These are phyloP conservation scores for Trametes maxima DNA, from an alignment of 768 basidiomycete genomes.

Conservation along the genomic window DNA sequence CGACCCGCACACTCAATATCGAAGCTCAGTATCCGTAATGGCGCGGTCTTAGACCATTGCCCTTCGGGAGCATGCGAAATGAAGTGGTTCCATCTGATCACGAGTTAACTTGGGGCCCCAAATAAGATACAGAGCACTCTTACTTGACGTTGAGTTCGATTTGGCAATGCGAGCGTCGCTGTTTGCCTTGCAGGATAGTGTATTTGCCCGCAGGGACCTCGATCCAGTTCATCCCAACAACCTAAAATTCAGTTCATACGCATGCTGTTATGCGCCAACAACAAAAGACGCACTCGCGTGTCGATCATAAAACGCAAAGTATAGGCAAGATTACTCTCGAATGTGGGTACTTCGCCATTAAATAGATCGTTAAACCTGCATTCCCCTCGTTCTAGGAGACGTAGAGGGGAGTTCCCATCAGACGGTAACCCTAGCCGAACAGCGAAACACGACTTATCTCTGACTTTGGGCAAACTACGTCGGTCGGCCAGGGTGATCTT, in stretches of 20 bases:
- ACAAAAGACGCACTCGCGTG: constrained; percentile 61
- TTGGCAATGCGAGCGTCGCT: constrained; percentile 82
- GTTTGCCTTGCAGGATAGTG: constrained; percentile 52
- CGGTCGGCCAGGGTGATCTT: constrained; percentile 79
- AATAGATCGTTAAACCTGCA: constrained; percentile 51
- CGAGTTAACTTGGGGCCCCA: neutral
- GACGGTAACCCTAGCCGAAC: neutral
- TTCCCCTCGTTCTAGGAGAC: constrained; percentile 58
- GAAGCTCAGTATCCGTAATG: constrained; percentile 91
- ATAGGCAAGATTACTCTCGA: constrained; percentile 93
- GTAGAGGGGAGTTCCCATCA: constrained; percentile 30
- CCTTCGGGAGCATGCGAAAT: constrained; percentile 92
- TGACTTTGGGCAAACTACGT: constrained; percentile 78
- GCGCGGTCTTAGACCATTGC: constrained; percentile 89
- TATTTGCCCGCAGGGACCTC: constrained; percentile 88
- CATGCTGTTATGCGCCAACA: neutral
- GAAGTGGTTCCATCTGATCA: constrained; percentile 74
- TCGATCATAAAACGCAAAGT: constrained; percentile 98
- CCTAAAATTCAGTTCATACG: constrained; percentile 44
- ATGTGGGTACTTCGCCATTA: constrained; percentile 61
- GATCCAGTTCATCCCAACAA: constrained; percentile 99
- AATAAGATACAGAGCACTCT: constrained; percentile 21
- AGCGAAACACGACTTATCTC: constrained; percentile 74
- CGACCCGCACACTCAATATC: constrained; percentile 99
- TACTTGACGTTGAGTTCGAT: constrained; percentile 82